Conservation (phyloP, 176 grass and related monocot genomes). For the Eremochloa ophiuroides region DNA sequence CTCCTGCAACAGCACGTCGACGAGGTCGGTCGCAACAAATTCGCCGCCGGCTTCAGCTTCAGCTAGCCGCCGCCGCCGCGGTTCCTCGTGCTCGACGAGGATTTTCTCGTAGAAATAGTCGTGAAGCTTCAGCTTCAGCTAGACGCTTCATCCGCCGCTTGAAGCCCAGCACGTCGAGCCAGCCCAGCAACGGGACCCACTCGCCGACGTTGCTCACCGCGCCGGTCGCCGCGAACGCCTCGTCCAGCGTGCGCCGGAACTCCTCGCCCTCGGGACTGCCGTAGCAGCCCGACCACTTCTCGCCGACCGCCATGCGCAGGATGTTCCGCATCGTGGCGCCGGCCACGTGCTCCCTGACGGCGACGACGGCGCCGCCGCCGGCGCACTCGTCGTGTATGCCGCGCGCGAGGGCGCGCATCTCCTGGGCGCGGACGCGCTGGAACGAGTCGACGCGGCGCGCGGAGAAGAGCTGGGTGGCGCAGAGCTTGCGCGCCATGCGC, state of each 20-base stretch:
- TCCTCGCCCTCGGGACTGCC: conserved; percentile 30
- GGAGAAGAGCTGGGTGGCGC: conserved; percentile 61
- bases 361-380: neutral
- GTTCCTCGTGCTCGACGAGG: conserved; percentile 35
- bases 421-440: conserved; percentile 38
- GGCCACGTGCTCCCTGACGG: conserved; percentile 37
- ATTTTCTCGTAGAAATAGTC: conserved; percentile 59
- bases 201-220: conserved; percentile 51
- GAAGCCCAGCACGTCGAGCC: conserved; percentile 47
- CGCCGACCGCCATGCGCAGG: conserved; percentile 49
- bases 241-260: conserved; percentile 52
- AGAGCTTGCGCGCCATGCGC: conserved; percentile 54
- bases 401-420: conserved; percentile 24
- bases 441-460: conserved; percentile 45
- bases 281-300: conserved; percentile 39
- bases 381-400: neutral
- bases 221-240: conserved; percentile 51
- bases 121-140: conserved; percentile 3
- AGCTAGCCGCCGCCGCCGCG: neutral
- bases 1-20: conserved; percentile 61
- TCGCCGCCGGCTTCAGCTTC: neutral
- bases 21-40: conserved; percentile 18
- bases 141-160: conserved; percentile 42
- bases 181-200: conserved; percentile 47
- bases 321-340: conserved; percentile 43